Percentiles rank a stretch among this genome's conserved stretches.
Evolutionary conservation across 352 stramenopile genomes (phyloP).

Genomic region (Globisporangium emineosum): DNA sequence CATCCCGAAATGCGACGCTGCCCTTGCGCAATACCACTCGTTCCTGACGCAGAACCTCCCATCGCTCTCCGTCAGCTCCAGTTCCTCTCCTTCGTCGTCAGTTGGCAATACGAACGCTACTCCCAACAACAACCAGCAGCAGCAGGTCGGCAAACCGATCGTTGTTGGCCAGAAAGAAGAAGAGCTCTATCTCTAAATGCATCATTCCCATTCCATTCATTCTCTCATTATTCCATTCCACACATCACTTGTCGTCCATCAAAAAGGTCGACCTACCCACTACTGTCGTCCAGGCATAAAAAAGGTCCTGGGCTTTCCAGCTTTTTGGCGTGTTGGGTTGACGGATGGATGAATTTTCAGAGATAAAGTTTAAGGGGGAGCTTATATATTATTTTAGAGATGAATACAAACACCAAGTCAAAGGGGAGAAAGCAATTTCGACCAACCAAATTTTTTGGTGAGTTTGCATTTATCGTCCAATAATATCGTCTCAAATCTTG

Average conservation of each 20-base stretch:
- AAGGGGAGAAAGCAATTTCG: too few relatives aligned
- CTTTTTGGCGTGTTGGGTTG: constrained; percentile 2
- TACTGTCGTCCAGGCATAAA: too few relatives aligned
- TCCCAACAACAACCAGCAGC: constrained; percentile 5
- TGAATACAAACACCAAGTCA: too few relatives aligned
- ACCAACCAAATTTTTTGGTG: too few relatives aligned
- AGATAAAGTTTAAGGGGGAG: too few relatives aligned
- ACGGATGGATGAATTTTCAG: too few relatives aligned
- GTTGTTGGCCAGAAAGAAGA: constrained; percentile 6
- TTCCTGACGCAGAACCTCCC: constrained; percentile 40
- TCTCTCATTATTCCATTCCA: too few relatives aligned
- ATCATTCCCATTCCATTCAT: neutral
- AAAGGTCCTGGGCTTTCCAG: too few relatives aligned
- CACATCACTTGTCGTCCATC: neutral
- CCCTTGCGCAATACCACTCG: constrained; percentile 45
- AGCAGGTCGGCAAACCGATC: constrained; percentile 5
- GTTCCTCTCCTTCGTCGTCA: constrained; percentile 2
- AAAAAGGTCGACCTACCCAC: neutral
- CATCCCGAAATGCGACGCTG: constrained; percentile 67
- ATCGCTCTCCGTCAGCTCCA: constrained; percentile 8
- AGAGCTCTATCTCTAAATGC: constrained; percentile 14
- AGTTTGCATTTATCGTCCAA: constrained; percentile 21
- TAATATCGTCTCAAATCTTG: constrained; percentile 3
- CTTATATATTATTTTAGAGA: too few relatives aligned
- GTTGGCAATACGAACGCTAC: constrained; percentile 12